Base-by-base conservation (phyloP, 2,329 filamentous ascomycete genomes). In the Beauveria caledonica region DNA sequence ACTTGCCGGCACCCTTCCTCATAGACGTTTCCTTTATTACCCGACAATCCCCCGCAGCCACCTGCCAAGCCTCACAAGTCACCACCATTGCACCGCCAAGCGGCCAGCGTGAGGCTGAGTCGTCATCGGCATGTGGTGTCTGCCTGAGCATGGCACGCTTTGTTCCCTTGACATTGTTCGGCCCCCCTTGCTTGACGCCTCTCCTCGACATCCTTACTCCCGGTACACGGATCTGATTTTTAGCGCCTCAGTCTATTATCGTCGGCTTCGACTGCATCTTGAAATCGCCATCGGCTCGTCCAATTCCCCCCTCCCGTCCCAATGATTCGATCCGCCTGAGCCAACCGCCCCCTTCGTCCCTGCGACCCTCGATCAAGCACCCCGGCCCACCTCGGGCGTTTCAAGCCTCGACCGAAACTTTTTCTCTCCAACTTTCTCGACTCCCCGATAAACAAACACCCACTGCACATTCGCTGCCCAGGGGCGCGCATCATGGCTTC, bases 401-500 rank as follows among this genome's bases (percentile, higher is more conserved):
- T 54, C 49, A 60, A 54, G n/a, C 48, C 7, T 53, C 57, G 48
- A 40, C 49, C 57, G 48, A 23, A 29, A 7, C 8, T 3, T 11
- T 19, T 19, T 27, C 5, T 11, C 33, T 36, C 33, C 33, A 36
- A 15, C 33, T 36, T 36, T 36, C 11, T 11, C n/a, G 23, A 19
- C 19, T 11, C 13, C 19, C 4, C 3, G 25, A 10, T 1, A 17
- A 59, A 25, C 25, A 36, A 23, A 36, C 19, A 33, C n/a, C 17
- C 15, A 29, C 55, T 1, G 21, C 23, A 45, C 9, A 52, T 36
- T 23, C 2, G 44, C 52, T 44, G 19, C 21, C 7, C 11, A 54
- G 23, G 23, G 21, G 39, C 21, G 39, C 51, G 27, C 42, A 55
- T 17, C 23, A 75, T 75, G 73, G 70, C 73, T 64, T 74, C 73